Evolutionary conservation across 208 protist genomes (phyloP), one percentile per base, ranked within the genome.

Genomic region (Wallacemonas rigidus): DNA sequence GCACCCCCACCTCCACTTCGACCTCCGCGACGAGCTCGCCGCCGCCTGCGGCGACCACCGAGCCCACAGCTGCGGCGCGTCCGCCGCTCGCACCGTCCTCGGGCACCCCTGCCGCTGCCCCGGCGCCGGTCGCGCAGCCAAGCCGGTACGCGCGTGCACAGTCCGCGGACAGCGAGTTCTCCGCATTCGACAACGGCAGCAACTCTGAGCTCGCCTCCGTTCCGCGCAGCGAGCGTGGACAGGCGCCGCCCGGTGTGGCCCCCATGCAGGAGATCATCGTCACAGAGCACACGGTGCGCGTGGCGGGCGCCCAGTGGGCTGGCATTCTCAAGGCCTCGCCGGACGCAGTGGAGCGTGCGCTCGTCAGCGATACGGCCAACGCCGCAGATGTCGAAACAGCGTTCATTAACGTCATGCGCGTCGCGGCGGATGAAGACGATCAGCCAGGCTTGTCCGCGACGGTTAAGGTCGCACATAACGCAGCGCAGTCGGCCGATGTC

Each of bases 341-440:
- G 26, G 82, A 85, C 14, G 73, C 50, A 11, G 53, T 92, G 17
- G 77, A 89, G 77, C 76, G 76, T 1, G 81, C 82, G n/a, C n/a
- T 92, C 35, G 17, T 75, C 11, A 77, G 73, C 45, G 87, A 92
- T 38, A 64, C 74, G 11, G 82, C 79, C 9, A 60, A 56, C 35
- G 87, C 87, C 17, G 58, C 68, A 44, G 75, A 67, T 15, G 54
- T 92, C 48, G 74, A 82, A 45, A 39, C 74, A 40, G 67, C 60
- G 60, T 81, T 73, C 50, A 75, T 92, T 39, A 78, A 76, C 40
- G 76, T 92, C 45, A 51, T 60, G 38, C 47, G 61, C 11, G 67
- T 92, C 36, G 54, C 69, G 36, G 70, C 74, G 41, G 67, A 74
- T 38, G 71, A 47, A 1, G 57, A 63, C 1, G 57, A 38, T n/a